phyloP scores from a whole-genome alignment of 116 monocot genomes.

The Posidonia oceanica region DNA sequence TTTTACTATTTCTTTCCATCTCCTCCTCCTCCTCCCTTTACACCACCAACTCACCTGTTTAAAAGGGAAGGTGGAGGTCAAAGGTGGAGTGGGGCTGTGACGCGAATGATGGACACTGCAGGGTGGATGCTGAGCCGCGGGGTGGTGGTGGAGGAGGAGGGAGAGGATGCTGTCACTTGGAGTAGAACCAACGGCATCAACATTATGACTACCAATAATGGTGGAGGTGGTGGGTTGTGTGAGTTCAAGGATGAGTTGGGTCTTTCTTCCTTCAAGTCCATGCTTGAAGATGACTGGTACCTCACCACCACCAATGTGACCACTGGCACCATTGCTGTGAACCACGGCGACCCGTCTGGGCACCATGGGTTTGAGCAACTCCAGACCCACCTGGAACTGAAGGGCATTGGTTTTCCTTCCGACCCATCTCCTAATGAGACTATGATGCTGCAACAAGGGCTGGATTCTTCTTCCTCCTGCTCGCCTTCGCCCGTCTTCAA shows the following conservation, averaged over 20 bases:
- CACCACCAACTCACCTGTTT: neutral
- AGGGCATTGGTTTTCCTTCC: constrained; percentile 7
- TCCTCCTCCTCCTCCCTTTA: neutral
- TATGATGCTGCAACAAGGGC: constrained; percentile 8
- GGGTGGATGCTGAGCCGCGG: neutral
- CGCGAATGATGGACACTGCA: neutral
- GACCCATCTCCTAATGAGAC: constrained; percentile 6
- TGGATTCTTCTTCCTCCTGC: constrained; percentile 34
- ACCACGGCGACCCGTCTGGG: neutral
- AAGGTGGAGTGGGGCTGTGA: neutral
- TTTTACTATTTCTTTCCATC: too few species aligned
- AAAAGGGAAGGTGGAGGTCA: neutral
- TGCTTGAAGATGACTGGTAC: constrained; percentile 60
- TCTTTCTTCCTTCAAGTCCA: constrained; percentile 38
- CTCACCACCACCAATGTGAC: constrained; percentile 2
- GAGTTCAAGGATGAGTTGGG: constrained; percentile 19
- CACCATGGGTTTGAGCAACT: constrained; percentile 5
- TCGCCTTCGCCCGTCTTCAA: constrained; percentile 30
- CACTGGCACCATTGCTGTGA: neutral
- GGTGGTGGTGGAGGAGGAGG: neutral
- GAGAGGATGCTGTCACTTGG: neutral
- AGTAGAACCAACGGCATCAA: constrained; percentile 5
- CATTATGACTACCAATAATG: neutral
- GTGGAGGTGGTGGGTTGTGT: neutral
- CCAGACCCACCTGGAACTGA: neutral